Evolutionary conservation across 441 rosid species (phyloP), one percentile per base, ranked within the genome.

Genomic region (Populus hybrid): DNA sequence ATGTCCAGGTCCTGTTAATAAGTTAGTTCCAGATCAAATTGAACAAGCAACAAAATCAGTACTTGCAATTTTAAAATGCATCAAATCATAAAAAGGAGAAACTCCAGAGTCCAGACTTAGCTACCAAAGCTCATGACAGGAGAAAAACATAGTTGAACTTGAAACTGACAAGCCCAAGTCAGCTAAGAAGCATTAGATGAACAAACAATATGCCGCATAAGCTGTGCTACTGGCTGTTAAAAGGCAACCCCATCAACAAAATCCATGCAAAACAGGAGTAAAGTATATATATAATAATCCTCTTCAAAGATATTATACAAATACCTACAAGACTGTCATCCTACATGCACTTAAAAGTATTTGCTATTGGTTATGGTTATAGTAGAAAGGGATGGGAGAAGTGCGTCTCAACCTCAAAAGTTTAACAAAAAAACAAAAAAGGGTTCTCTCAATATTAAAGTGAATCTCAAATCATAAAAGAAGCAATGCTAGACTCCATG

Each of bases 1-100:
- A 95, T 92, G 85, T 95, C 99, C 82, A 95, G 80, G 78, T 95
- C 95, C 98, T 91, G 90, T 85, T 67, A 24, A 31, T 42, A 76
- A 59, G 80, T 53, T 33, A 23, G 56, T 7, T 45, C 50, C 74
- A 66, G n/a, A 82, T 75, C 79, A 64, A 71, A 70, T 42, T 68
- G 69, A 68, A 76, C 24, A 77, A 69, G 70, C 29, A 67, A 70
- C 12, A 45, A 79, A 3, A 80, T 1, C 40, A 71, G 20, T 40
- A 23, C 21, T 29, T 29, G 18, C 6, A 71, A 14, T 16, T 14
- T 56, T 33, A 42, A 8, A 31, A 36, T 21, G 12, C 23, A 14
- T 42, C 6, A 35, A 61, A 29, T 20, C 21, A 63, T 28, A 56
- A 42, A 56, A 72, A 18, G 63, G 11, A 61, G 63, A n/a, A 12